Base-by-base conservation (phyloP, 352 stramenopile genomes). In the Phytopythium ostracodes region DNA sequence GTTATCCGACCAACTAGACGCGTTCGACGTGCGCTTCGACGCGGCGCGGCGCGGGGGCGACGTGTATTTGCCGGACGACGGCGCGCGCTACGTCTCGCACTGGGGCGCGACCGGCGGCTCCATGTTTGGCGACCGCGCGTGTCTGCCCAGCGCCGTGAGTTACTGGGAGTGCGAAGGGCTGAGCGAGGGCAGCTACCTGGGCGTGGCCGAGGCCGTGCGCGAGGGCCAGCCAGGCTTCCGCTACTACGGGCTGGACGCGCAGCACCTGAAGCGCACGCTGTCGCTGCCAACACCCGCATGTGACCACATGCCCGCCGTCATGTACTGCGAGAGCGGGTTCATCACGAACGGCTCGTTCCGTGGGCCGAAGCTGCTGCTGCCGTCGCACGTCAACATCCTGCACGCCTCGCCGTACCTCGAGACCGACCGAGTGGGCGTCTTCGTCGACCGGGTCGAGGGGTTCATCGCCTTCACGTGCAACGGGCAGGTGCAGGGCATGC, bases 151-250 rank as follows among this genome's bases (percentile, higher is more conserved):
- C 11, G 63, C 70, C 1, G 79, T 84, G 56, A 91, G 79, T 67
- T 91, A 91, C 64, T 91, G 81, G 79, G 81, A 91, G 53, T 84
- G 73, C 61, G 59, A 75, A 20, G 79, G 81, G 0, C 60, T 91
- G n/a, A 86, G 73, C 51, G 76, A 83, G 68, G 77, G 76, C 49
- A 81, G 77, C 61, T 87, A 88, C 60, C 63, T 88, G 17, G 81
- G 79, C 29, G 56, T 89, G 47, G 64, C 74, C 2, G 75, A 82
- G 24, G 50, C 82, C 31, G 62, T 78, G 25, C 56, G 56, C 4
- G 70, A 65, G 29, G 69, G 67, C 17, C 63, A 80, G 49, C 51
- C 63, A 53, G 72, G 74, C 17, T 80, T 77, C 46, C 59, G 57
- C 14, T 75, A 75, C 54, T 73, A 79, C 52, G 81, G 79, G 5